Conservation (phyloP, 2,329 filamentous ascomycete species). For the Trichoderma oligosporum region DNA sequence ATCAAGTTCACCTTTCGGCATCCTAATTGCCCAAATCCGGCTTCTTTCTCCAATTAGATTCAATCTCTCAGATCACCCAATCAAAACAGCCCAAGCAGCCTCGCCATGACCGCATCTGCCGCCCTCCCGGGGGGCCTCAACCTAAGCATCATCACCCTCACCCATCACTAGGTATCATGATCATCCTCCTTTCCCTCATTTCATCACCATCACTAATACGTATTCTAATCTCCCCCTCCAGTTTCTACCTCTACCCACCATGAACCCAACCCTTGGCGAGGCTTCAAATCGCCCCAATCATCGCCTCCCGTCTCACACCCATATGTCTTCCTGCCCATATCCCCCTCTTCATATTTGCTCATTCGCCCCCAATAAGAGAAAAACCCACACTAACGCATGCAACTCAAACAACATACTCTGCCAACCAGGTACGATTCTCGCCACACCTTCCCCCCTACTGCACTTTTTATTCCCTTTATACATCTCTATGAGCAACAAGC, state of each 20-base stretch:
- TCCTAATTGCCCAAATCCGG: neutral
- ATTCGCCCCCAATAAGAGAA: neutral
- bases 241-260: neutral
- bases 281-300: slow-evolving; percentile 17
- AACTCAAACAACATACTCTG: neutral
- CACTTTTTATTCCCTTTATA: neutral
- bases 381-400: neutral
- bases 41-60: neutral
- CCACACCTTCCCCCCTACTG: neutral
- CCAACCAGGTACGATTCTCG: slow-evolving; percentile 11
- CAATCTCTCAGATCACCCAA: neutral
- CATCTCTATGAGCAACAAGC: neutral
- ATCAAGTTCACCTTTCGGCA: neutral
- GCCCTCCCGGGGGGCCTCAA: neutral
- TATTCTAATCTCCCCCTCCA: neutral
- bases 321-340: neutral
- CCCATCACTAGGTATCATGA: no score
- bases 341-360: neutral
- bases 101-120: slow-evolving; percentile 11
- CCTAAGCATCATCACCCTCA: neutral
- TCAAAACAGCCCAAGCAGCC: neutral
- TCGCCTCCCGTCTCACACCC: slow-evolving; percentile 10
- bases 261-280: slow-evolving; percentile 13
- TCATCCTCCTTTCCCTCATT: neutral
- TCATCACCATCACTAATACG: neutral